phyloP scores from a whole-genome alignment of 2,329 filamentous ascomycete genomes.

The Neonectria hederae region DNA sequence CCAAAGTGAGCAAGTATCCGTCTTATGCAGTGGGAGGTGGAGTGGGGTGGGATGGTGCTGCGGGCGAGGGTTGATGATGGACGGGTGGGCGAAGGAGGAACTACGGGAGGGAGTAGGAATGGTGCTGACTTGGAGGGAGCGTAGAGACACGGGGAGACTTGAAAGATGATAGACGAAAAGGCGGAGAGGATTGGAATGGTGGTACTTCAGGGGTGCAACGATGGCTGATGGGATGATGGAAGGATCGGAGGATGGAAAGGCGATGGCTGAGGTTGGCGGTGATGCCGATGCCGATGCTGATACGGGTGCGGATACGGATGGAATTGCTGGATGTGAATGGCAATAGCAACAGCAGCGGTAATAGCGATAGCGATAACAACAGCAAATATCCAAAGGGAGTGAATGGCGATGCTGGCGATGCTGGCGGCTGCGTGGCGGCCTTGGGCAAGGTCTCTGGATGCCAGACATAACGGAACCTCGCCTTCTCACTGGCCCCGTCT shows the following conservation, averaged over 20 bases:
- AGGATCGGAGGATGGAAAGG: not conserved
- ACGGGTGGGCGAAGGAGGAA: constrained; percentile 8
- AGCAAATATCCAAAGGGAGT: not conserved
- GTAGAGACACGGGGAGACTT: not conserved
- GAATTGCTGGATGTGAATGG: not conserved
- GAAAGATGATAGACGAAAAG: not conserved
- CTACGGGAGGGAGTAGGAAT: constrained; percentile 1
- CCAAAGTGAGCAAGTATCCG: constrained; percentile 7
- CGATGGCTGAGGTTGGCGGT: constrained; percentile 2
- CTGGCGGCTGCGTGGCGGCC: constrained; percentile 20
- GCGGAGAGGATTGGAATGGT: constrained; percentile 7
- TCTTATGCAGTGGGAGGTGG: constrained; percentile 1
- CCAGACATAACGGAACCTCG: constrained; percentile 16
- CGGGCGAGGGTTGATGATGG: constrained; percentile 2
- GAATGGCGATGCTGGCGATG: constrained; percentile 6
- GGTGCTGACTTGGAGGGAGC: constrained; percentile 5
- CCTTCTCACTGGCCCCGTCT: constrained; percentile 33
- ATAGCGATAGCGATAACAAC: not conserved
- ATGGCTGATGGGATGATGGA: not conserved
- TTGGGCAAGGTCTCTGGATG: constrained; percentile 12
- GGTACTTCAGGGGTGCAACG: not conserved
- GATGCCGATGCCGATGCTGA: constrained; percentile 11
- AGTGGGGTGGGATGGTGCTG: constrained; percentile 11
- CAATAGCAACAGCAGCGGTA: not conserved
- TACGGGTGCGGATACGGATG: constrained; percentile 10